A percentile compares a stretch with the other conserved stretches of the same genome.
These are phyloP conservation scores for Cladosporium colombiae DNA, from an alignment of 2,329 filamentous ascomycete species.

Conservation along the genomic window DNA sequence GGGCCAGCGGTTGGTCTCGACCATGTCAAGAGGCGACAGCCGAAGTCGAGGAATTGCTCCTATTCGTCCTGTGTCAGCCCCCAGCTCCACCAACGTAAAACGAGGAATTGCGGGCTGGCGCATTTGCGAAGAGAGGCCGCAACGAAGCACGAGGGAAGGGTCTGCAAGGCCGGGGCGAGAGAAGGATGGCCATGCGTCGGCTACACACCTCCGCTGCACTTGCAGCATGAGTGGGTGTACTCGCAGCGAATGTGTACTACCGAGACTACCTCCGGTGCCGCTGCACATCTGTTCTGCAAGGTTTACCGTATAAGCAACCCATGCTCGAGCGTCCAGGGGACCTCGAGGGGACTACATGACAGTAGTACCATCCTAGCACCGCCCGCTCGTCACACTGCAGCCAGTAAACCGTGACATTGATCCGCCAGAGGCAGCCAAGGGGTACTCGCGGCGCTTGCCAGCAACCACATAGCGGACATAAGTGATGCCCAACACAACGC, in stretches of 20 bases:
- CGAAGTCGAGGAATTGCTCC: background rate
- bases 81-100: constrained; percentile 11
- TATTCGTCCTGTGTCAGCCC: background rate
- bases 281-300: background rate
- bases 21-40: constrained; percentile 6
- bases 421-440: background rate
- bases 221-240: background rate
- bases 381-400: constrained; percentile 5
- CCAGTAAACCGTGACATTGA: background rate
- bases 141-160: constrained; percentile 9
- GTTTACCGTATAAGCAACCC: background rate
- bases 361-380: background rate
- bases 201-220: constrained; percentile 3
- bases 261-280: background rate
- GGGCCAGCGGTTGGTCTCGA: constrained; percentile 12
- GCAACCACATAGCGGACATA: background rate
- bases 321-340: constrained; percentile 8
- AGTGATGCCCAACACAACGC: background rate
- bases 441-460: background rate
- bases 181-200: constrained; percentile 16
- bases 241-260: background rate
- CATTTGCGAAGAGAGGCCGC: constrained; percentile 12
- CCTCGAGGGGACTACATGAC: background rate
- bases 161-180: constrained; percentile 13
- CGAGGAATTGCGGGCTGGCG: constrained; percentile 14